A percentile compares a stretch with the other conserved stretches of the same genome.
These are phyloP conservation scores for Blakeslea trispora DNA, from an alignment of 371 early-diverging fungal species.

Conservation along the genomic window DNA sequence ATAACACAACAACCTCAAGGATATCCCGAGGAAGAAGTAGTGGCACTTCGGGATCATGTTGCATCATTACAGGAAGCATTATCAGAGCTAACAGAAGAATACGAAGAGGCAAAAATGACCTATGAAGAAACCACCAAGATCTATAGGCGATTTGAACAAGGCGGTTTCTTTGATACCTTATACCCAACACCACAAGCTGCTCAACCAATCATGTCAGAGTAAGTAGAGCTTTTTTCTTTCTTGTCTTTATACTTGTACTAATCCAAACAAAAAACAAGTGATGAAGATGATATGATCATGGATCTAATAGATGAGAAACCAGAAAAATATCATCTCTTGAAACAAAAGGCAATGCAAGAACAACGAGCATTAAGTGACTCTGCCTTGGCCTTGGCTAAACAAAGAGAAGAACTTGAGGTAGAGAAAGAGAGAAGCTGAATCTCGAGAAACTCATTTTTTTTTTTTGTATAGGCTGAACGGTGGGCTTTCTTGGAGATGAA, in stretches of 20 bases:
- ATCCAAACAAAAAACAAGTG: too few relatives aligned
- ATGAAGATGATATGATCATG: conserved; percentile 33
- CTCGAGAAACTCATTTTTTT: too few relatives aligned
- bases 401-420: conserved; percentile 36
- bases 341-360: conserved; percentile 24
- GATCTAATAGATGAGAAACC: conserved; percentile 19
- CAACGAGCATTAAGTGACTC: conserved; percentile 34
- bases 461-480: conserved; percentile 41
- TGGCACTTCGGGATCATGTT: conserved; percentile 31
- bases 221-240: conserved; percentile 11
- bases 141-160: conserved; percentile 38
- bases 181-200: conserved; percentile 18
- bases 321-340: conserved; percentile 14
- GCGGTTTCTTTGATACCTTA: conserved; percentile 45
- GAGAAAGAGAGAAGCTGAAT: too few relatives aligned
- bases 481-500: conserved; percentile 46
- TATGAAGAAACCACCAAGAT: conserved; percentile 36
- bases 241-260: too few relatives aligned
- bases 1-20: conserved; percentile 18
- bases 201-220: conserved; percentile 30
- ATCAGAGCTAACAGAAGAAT: conserved; percentile 28
- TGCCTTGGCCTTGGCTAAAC: conserved; percentile 40
- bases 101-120: conserved; percentile 25
- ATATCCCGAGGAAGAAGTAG: conserved; percentile 37
- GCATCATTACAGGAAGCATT: conserved; percentile 24